Conservation (phyloP, 345 rosid species). For the Acer saccharum region DNA sequence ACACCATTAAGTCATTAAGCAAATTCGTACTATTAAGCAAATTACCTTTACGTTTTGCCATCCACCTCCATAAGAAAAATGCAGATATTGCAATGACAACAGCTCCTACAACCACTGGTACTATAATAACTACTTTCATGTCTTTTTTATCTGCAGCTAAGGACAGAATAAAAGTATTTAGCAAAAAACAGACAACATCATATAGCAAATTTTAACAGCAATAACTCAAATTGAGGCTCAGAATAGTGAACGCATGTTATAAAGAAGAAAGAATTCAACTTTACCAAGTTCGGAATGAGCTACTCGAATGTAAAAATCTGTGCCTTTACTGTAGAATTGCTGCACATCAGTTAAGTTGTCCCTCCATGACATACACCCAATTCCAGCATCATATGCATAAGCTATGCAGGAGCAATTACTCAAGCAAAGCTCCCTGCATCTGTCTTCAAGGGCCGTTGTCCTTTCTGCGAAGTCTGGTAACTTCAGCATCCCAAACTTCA, state of each 20-base stretch:
- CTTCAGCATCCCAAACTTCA: constrained; percentile 36
- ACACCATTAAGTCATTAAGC: no score
- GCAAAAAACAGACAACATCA: no score
- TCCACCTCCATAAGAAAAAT: background rate
- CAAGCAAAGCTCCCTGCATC: constrained; percentile 40
- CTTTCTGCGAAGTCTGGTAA: constrained; percentile 42
- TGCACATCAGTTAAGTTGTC: constrained; percentile 40
- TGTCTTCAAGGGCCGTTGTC: constrained; percentile 13
- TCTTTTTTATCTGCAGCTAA: background rate
- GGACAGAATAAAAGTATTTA: no score
- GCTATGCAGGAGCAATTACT: constrained; percentile 58
- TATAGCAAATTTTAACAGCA: no score
- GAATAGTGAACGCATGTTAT: no score
- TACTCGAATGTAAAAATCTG: constrained; percentile 43
- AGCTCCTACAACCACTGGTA: background rate
- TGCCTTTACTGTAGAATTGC: constrained; percentile 32
- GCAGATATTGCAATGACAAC: background rate
- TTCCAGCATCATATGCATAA: constrained; percentile 44
- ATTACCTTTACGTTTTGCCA: no score
- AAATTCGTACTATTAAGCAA: no score
- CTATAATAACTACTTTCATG: background rate
- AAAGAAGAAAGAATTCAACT: background rate
- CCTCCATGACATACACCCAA: constrained; percentile 55
- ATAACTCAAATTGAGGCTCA: no score
- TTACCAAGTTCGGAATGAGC: constrained; percentile 37